Base-by-base conservation (phyloP, 1,284 basidiomycete species). In the Apiotrichum brassicae region DNA sequence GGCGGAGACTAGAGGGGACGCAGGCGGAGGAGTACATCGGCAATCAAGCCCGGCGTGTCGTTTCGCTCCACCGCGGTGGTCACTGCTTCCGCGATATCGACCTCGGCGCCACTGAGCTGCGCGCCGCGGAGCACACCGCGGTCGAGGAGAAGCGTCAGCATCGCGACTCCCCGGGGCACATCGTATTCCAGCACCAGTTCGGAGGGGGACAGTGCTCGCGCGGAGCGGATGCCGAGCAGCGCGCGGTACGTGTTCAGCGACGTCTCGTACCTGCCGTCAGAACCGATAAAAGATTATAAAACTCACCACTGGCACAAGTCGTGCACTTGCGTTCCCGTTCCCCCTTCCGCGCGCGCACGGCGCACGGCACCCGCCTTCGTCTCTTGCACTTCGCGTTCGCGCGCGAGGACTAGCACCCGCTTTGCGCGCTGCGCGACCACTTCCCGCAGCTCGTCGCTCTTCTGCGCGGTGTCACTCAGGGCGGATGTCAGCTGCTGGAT, bases 401-500 rank as follows among this genome's bases (percentile, higher is more conserved):
- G 73, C 40, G 81, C 77, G 47, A 87, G 66, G 37, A 76, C 76
- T 65, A 87, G 84, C 18, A 72, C 71, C 46, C 85, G 82, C 25
- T 79, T 74, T 24, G 79, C 78, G 16, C 76, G 77, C 3, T 66
- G 69, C 60, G 83, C 83, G 20, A 88, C 71, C 22, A 75, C 73
- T n/a, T 22, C 23, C 59, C 83, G 81, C 16, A 80, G 74, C 5
- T 68, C 72, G 18, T 80, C 79, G n/a, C 83, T 76, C 43, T 66
- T 66, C 34, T 66, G 64, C 19, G 76, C 76, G 19, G 78, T 61
- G 11, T 59, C 58, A 41, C 77, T 76, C 9, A 79, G 69, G 43
- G 82, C 76, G 40, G 85, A 83, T 37, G 80, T 81, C 26, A 86
- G 72, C n/a, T 68, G 71, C 62, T 87, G 83, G 79, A 91, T 85